Percentiles rank a stretch among this genome's conserved stretches.
Conservation (phyloP, 2,329 filamentous ascomycete genomes). For the Colletotrichum agaves region DNA sequence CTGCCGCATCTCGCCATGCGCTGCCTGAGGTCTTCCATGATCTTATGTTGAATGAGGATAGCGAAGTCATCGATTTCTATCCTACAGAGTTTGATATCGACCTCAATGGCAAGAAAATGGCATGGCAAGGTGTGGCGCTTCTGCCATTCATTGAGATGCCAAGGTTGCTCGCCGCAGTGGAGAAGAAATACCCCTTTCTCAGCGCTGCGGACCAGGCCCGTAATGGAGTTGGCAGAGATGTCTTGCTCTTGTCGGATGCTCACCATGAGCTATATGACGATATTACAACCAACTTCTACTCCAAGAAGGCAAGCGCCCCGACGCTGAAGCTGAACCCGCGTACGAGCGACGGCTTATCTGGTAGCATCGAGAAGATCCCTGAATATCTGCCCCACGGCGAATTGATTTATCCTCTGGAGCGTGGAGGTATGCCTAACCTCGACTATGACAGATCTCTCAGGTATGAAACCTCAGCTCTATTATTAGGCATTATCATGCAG, state of each 20-base stretch:
- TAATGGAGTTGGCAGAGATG: slow-evolving; percentile 83
- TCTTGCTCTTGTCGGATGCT: slow-evolving; percentile 84
- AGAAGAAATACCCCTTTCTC: slow-evolving; percentile 82
- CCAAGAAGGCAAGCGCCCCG: slow-evolving; percentile 79
- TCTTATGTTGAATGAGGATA: slow-evolving; percentile 88
- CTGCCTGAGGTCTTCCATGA: slow-evolving; percentile 89
- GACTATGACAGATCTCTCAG: slow-evolving; percentile 89
- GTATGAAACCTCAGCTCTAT: slow-evolving; percentile 55
- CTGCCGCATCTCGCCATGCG: slow-evolving; percentile 90
- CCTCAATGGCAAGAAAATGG: slow-evolving; percentile 97
- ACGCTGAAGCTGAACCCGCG: slow-evolving; percentile 80
- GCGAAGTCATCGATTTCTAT: slow-evolving; percentile 97
- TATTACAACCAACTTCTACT: slow-evolving; percentile 87
- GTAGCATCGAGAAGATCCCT: slow-evolving; percentile 83
- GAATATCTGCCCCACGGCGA: slow-evolving; percentile 86
- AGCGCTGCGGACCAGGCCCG: slow-evolving; percentile 80
- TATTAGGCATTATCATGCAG: not conserved
- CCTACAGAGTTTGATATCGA: slow-evolving; percentile 94
- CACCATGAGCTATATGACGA: slow-evolving; percentile 86
- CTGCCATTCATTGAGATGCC: slow-evolving; percentile 97
- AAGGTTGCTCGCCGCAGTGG: slow-evolving; percentile 83
- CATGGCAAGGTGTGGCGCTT: slow-evolving; percentile 95
- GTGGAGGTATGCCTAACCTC: slow-evolving; percentile 77
- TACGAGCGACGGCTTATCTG: slow-evolving; percentile 80
- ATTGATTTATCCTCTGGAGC: slow-evolving; percentile 80